Conservation (phyloP, 2,329 filamentous ascomycete genomes). For the Rhytidhysteron rufulum region DNA sequence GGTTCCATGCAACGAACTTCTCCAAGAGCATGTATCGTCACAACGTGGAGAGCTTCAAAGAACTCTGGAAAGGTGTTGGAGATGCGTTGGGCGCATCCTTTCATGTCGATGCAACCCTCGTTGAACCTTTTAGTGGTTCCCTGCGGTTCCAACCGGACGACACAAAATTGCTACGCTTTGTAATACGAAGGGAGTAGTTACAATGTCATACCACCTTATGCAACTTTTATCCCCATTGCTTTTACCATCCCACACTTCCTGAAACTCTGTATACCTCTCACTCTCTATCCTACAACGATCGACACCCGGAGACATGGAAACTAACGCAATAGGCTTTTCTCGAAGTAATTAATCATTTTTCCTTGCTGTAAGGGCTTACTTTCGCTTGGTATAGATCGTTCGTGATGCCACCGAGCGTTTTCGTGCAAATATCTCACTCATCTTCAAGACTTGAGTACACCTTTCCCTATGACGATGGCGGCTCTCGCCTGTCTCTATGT, state of each 20-base stretch:
- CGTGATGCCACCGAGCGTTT: too few species aligned
- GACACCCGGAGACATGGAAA: neutral
- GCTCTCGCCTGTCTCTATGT: neutral
- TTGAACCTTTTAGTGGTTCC: neutral
- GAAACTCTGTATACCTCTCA: too few species aligned
- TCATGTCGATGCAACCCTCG: slow-evolving; percentile 12
- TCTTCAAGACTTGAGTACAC: too few species aligned
- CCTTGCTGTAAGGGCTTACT: too few species aligned
- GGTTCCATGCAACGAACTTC: slow-evolving; percentile 9
- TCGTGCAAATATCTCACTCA: too few species aligned
- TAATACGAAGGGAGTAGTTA: neutral
- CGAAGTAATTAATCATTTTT: too few species aligned
- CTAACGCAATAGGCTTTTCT: neutral
- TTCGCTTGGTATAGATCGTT: too few species aligned
- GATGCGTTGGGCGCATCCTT: slow-evolving; percentile 24
- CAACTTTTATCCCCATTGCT: neutral
- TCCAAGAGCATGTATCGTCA: slow-evolving; percentile 27
- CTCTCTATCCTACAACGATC: neutral
- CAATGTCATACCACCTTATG: neutral
- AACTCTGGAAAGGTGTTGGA: slow-evolving; percentile 39
- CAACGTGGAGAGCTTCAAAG: slow-evolving; percentile 27
- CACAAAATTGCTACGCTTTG: neutral
- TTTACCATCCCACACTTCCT: too few species aligned
- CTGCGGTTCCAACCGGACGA: neutral
- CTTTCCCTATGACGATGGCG: neutral